Base-by-base conservation (phyloP, 2,329 filamentous ascomycete species). In the Colletotrichum limetticola region DNA sequence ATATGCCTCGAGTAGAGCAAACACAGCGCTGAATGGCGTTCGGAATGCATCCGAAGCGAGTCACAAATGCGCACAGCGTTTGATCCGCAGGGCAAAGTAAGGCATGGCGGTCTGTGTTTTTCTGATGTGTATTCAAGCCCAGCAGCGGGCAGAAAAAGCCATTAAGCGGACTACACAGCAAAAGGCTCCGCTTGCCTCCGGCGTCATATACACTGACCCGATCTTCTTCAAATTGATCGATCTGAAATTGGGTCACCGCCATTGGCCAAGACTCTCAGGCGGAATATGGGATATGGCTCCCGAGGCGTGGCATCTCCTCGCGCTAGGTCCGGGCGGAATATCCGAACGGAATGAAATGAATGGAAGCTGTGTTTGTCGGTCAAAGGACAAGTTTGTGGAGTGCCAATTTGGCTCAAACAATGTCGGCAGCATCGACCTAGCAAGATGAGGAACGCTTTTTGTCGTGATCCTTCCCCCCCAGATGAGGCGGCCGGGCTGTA, bases 401-500 rank as follows among this genome's bases (percentile, higher is more conserved):
- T 30, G 53, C 28, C 24, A 37, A 11, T 11, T 37, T 59, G 22
- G 4, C 28, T 22, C 24, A 22, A 32, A n/a, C 7, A 22, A 30
- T 32, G 28, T 32, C 24, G 6, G 8, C 22, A 71, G 7, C 52
- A 30, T 57, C 26, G 28, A 28, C 28, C 42, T 68, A 28, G 65
- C 35, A n/a, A 63, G 22, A 46, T 58, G 46, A 35, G 57, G 30
- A 26, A 53, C 28, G 57, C 30, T 49, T 59, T 22, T 19, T 30
- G 53, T 16, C 35, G 26, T 37, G 49, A 68, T 52, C 52, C 57
- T 57, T 61, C 37, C 67, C 46, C 68, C 63, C 57, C 42, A 60
- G 61, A 70, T 56, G 32, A 67, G 57, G 57, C 46, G 63, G 32
- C 49, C n/a, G 52, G 60, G 35, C 56, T n/a, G 32, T 67, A 71